These are phyloP conservation scores for Stagonosporopsis vannaccii DNA, from an alignment of 2,329 filamentous ascomycete genomes.

Conservation along the genomic window DNA sequence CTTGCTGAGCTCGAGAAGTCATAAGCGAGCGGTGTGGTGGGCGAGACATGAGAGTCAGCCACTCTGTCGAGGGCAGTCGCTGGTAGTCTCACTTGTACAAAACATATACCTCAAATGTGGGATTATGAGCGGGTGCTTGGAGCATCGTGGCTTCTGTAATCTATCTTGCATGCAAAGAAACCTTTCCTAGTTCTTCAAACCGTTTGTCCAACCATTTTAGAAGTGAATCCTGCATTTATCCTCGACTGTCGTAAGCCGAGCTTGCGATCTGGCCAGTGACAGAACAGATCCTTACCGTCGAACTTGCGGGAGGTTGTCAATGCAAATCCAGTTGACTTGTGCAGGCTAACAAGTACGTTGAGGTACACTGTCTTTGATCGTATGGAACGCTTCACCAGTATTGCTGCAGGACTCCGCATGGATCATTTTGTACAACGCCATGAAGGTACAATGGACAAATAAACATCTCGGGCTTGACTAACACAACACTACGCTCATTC, in stretches of 20 bases:
- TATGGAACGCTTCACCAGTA: not conserved
- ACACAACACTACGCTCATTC: not conserved
- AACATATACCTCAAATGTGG: slow-evolving; percentile 47
- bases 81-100: slow-evolving; percentile 49
- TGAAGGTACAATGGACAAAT: not conserved
- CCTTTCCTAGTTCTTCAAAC: slow-evolving; percentile 38
- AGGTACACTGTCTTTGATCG: not conserved
- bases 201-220: not conserved
- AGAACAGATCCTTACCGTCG: no score
- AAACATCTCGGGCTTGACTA: not conserved
- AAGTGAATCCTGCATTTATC: not conserved
- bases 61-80: slow-evolving; percentile 42
- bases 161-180: slow-evolving; percentile 51
- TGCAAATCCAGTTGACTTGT: not conserved
- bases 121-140: slow-evolving; percentile 44
- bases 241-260: not conserved
- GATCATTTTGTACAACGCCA: not conserved
- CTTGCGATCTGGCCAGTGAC: not conserved
- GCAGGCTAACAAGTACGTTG: not conserved
- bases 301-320: not conserved
- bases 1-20: slow-evolving; percentile 82
- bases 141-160: slow-evolving; percentile 50
- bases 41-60: slow-evolving; percentile 45
- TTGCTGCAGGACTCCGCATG: not conserved
- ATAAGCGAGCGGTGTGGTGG: slow-evolving; percentile 43